Evolutionary conservation across 352 stramenopile species (phyloP).

Genomic region (Chrysophaeum taylorii): DNA sequence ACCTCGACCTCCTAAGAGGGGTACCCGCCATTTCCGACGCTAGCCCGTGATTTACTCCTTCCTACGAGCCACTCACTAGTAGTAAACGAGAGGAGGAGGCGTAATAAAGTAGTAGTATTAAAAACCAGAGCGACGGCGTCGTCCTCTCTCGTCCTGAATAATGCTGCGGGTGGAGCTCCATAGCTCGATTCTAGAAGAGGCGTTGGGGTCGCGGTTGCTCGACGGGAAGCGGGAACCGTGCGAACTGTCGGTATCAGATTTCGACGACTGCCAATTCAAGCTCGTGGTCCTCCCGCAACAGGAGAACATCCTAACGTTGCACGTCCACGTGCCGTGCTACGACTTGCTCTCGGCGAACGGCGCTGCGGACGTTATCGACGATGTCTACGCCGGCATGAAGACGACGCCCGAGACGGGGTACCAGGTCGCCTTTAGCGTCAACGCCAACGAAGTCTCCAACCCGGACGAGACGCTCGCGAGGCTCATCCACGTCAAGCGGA

Average conservation of each 20-base stretch:
- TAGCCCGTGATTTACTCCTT: too few species aligned
- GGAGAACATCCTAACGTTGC: not conserved
- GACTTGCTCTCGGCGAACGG: not conserved
- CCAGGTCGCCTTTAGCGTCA: not conserved
- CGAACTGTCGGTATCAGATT: constrained; percentile 31
- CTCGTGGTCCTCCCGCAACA: not conserved
- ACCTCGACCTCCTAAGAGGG: not conserved
- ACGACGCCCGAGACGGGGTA: not conserved
- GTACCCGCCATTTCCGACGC: too few species aligned
- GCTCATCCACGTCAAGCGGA: not conserved
- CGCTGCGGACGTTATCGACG: not conserved
- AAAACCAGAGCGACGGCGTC: too few species aligned
- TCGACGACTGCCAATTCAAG: constrained; percentile 18
- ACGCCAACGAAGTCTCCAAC: not conserved
- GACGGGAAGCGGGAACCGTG: constrained; percentile 32
- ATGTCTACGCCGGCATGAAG: not conserved
- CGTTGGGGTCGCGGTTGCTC: constrained; percentile 22
- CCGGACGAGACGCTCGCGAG: not conserved
- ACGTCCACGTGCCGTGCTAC: not conserved
- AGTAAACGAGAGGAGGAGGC: too few species aligned
- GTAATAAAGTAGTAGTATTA: too few species aligned
- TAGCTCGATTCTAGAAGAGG: constrained; percentile 31
- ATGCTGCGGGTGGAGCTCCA: constrained; percentile 22
- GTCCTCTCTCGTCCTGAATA: too few species aligned
- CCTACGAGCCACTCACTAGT: too few species aligned